Evolutionary conservation across 2,329 filamentous ascomycete genomes (phyloP).

Genomic region (Pseudogymnoascus sp.): DNA sequence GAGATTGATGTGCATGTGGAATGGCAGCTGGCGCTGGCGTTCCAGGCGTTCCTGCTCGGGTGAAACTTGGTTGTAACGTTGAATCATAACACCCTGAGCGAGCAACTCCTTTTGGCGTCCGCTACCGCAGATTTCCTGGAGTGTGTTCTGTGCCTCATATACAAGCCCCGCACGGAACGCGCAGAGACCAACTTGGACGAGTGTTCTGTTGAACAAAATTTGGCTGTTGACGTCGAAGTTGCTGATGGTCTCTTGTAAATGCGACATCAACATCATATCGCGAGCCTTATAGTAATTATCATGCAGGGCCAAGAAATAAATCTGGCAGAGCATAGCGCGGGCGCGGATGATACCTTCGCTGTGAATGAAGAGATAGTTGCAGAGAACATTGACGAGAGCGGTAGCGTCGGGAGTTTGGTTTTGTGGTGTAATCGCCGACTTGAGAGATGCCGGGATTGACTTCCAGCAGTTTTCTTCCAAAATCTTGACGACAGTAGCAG

Average conservation of each 20-base stretch:
- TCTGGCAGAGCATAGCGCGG: conserved; percentile 94
- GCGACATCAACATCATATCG: conserved; percentile 99
- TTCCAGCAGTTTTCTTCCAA: conserved; percentile 95
- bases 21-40: conserved; percentile 92
- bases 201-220: conserved; percentile 95
- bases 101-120: conserved; percentile 96
- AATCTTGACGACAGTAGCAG: conserved; percentile 82
- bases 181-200: conserved; percentile 95
- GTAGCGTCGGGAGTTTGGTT: conserved; percentile 57
- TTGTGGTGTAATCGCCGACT: conserved; percentile 76
- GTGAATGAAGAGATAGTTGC: conserved; percentile 88
- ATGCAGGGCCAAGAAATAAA: conserved; percentile 96
- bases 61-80: conserved; percentile 90
- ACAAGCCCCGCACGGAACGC: conserved; percentile 95
- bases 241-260: conserved; percentile 92
- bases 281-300: conserved; percentile 96
- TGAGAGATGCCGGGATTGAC: conserved; percentile 55
- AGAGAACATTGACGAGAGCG: conserved; percentile 74
- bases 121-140: conserved; percentile 96
- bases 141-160: conserved; percentile 93
- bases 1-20: conserved; percentile 99
- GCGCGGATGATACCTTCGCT: conserved; percentile 94
- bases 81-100: conserved; percentile 96
- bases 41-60: conserved; percentile 97
- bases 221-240: conserved; percentile 96